Conservation (phyloP, 805 yeast genomes). For the Torulaspora gathmanii region DNA sequence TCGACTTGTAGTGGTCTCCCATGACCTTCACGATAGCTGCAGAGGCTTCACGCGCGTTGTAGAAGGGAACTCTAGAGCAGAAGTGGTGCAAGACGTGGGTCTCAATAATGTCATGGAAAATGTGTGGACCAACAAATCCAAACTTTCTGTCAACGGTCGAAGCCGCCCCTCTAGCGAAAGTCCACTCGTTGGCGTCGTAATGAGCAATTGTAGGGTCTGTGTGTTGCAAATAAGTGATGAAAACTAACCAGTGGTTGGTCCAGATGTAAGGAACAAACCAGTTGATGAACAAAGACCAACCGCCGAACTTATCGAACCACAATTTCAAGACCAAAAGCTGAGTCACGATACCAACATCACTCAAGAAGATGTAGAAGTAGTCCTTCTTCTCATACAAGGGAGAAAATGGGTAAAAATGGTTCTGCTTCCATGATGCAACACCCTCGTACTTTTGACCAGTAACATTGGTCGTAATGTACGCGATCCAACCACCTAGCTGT, state of each 20-base stretch:
- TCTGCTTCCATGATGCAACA: conserved; percentile 45
- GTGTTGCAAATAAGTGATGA: conserved; percentile 81
- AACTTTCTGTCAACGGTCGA: conserved; percentile 83
- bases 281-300: conserved; percentile 56
- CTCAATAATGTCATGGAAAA: conserved; percentile 86
- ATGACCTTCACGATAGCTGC: conserved; percentile 75
- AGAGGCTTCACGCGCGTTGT: conserved; percentile 76
- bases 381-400: conserved; percentile 72
- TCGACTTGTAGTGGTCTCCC: conserved; percentile 72
- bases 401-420: conserved; percentile 69
- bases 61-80: conserved; percentile 79
- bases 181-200: conserved; percentile 73
- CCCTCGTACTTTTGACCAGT: conserved; percentile 66
- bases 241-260: conserved; percentile 88
- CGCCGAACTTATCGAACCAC: conserved; percentile 60
- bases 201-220: conserved; percentile 77
- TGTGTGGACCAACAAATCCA: conserved; percentile 70
- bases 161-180: conserved; percentile 84
- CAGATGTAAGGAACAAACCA: conserved; percentile 74
- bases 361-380: conserved; percentile 63
- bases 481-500: conserved; percentile 75
- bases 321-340: conserved; percentile 51
- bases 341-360: conserved; percentile 65
- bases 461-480: conserved; percentile 61
- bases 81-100: conserved; percentile 87